Evolutionary conservation across 495 filamentous ascomycete genomes (phyloP).

Genomic region (Penicillium simplicissimum): DNA sequence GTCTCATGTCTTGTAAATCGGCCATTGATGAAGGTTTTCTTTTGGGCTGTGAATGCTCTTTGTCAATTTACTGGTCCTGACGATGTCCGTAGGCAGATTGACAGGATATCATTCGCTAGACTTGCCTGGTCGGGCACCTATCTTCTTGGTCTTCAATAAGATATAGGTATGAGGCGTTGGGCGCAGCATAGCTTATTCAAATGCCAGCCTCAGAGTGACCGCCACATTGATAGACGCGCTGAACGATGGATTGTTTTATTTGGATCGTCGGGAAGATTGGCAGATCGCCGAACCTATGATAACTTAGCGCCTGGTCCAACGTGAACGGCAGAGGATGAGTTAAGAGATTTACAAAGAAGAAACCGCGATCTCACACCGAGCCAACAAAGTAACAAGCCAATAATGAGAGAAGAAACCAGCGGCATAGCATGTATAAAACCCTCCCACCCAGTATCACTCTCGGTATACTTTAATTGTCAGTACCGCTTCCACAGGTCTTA

Average conservation of each 20-base stretch:
- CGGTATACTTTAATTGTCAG: neutral
- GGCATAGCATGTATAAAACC: neutral
- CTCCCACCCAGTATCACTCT: no score
- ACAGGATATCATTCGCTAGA: no score
- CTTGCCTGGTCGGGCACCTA: neutral
- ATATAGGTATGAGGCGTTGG: neutral
- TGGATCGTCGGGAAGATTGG: conserved; percentile 19
- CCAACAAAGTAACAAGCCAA: neutral
- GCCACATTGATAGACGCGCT: conserved; percentile 9
- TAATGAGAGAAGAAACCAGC: neutral
- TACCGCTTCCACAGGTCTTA: neutral
- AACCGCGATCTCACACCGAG: neutral
- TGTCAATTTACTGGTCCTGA: neutral
- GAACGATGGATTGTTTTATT: conserved; percentile 9
- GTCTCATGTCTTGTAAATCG: neutral
- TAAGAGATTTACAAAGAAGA: neutral
- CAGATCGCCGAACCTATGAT: conserved; percentile 11
- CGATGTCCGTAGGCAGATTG: no score
- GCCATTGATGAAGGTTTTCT: neutral
- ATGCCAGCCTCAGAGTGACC: neutral
- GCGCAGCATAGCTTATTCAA: neutral
- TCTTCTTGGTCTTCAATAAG: neutral
- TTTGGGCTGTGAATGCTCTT: neutral
- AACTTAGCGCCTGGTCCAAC: neutral
- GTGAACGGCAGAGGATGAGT: neutral